Conservation (phyloP, 805 yeast genomes). For the Priceomyces melissophilus region DNA sequence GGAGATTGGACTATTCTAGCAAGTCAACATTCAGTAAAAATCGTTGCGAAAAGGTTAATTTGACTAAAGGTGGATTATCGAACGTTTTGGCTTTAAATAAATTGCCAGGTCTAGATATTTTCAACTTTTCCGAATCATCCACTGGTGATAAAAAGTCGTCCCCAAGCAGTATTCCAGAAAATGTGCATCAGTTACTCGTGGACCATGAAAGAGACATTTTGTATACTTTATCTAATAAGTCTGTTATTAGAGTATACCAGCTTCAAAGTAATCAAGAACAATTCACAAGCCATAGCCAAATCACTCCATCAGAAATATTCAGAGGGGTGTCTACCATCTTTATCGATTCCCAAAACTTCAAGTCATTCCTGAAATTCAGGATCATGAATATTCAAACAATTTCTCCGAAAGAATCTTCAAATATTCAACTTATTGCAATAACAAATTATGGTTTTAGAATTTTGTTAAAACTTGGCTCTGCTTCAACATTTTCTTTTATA, state of each 20-base stretch:
- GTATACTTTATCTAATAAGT: constrained; percentile 78
- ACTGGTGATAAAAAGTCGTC: constrained; percentile 10
- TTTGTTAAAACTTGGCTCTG: constrained; percentile 50
- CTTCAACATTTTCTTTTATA: constrained; percentile 21
- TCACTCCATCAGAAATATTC: constrained; percentile 45
- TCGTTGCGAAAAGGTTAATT: constrained; percentile 77
- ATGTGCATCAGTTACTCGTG: constrained; percentile 58
- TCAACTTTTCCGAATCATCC: constrained; percentile 7
- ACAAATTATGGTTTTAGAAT: constrained; percentile 84
- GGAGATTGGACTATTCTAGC: constrained; percentile 83
- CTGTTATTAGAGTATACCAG: constrained; percentile 77
- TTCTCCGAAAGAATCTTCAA: constrained; percentile 59
- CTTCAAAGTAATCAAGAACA: constrained; percentile 44
- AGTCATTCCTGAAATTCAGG: constrained; percentile 46
- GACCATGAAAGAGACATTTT: constrained; percentile 77
- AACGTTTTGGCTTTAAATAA: constrained; percentile 35
- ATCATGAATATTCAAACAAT: constrained; percentile 64
- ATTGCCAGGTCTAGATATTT: constrained; percentile 28
- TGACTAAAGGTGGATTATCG: constrained; percentile 59
- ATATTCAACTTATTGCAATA: constrained; percentile 70
- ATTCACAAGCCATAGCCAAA: constrained; percentile 31
- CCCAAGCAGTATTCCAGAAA: constrained; percentile 44
- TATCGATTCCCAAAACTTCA: constrained; percentile 54
- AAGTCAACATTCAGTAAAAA: constrained; percentile 84
- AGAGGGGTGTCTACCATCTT: constrained; percentile 49